Base-by-base conservation (phyloP, 345 rosid species). In the Bretschneidera sinensis region DNA sequence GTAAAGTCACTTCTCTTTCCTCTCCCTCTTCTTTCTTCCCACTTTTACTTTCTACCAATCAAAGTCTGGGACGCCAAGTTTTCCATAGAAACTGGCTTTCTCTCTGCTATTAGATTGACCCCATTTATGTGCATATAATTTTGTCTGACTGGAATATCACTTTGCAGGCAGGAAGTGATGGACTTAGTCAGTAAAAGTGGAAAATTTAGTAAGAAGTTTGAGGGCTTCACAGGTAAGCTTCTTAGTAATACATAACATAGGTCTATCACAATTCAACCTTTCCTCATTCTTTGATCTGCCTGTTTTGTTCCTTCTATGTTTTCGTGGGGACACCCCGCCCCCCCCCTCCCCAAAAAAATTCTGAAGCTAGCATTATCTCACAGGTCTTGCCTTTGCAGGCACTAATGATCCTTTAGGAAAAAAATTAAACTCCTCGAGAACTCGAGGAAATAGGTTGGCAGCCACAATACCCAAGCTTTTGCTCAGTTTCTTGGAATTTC, bases 381-480 rank as follows among this genome's bases (percentile, higher is more conserved):
- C 35, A 24, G 54, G 49, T 52, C 22, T 62, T 71, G 49, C 49
- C 10, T 31, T 65, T 78, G 76, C 87, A 94, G 99, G 99, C 59
- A 94, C 81, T 4, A 71, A 56, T 61, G 99, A 76, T 73, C 95
- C 91, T 24, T 59, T 90, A 65, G 97, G 99, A 22, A 94, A 94
- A 84, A 88, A 72, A 69, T 66, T 94, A 70, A 84, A 85, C 88
- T 90, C 88, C 80, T 69, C 87, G 0, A 72, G 60, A 68, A 94
- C 99, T 65, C 81, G 87, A 73, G 0, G 96, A 87, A 56, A 65
- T 94, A 43, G 96, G 83, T 48, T 90, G 99, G 99, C 88, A 94
- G 71, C 97, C 97, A 0, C 83, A 85, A 70, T 79, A 86, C 68
- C 81, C 80, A 16, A 90, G 96, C 81, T 94, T n/a, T 94, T 63